Conservation (phyloP, 345 rosid genomes). For the Theobroma cacao region DNA sequence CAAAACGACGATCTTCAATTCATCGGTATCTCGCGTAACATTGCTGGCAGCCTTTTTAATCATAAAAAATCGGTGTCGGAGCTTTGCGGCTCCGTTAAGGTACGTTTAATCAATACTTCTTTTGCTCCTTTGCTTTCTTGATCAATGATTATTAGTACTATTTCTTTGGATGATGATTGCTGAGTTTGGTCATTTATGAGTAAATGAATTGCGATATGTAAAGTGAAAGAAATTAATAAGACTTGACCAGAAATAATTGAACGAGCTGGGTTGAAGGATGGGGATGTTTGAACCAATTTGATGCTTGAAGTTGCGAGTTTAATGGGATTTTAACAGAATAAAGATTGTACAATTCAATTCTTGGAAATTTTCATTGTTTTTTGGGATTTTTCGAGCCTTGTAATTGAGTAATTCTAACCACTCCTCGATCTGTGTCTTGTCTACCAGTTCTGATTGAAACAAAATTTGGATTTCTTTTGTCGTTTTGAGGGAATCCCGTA, state of each 20-base stretch:
- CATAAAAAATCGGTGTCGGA: slow-evolving; percentile 73
- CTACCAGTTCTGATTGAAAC: not conserved
- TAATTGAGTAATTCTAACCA: not conserved
- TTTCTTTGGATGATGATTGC: not conserved
- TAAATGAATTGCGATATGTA: not conserved
- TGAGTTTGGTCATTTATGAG: not conserved
- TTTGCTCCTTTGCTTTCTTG: not conserved
- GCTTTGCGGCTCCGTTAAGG: slow-evolving; percentile 76
- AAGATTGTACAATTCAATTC: not conserved
- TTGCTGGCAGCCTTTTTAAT: slow-evolving; percentile 62
- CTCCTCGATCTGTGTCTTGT: not conserved
- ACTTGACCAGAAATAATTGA: not conserved
- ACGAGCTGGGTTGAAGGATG: not conserved
- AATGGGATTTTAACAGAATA: not conserved
- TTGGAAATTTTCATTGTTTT: not conserved
- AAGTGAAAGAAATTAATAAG: not conserved
- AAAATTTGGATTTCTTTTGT: not conserved
- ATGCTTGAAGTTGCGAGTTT: not conserved
- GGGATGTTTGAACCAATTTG: not conserved
- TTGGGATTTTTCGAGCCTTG: not conserved
- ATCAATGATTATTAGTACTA: not conserved
- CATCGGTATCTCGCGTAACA: slow-evolving; percentile 77
- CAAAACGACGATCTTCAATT: slow-evolving; percentile 63
- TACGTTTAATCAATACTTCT: not conserved
- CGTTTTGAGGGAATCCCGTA: not conserved